phyloP scores from a whole-genome alignment of 2,329 filamentous ascomycete genomes.

The Hymenoscyphus linearis region DNA sequence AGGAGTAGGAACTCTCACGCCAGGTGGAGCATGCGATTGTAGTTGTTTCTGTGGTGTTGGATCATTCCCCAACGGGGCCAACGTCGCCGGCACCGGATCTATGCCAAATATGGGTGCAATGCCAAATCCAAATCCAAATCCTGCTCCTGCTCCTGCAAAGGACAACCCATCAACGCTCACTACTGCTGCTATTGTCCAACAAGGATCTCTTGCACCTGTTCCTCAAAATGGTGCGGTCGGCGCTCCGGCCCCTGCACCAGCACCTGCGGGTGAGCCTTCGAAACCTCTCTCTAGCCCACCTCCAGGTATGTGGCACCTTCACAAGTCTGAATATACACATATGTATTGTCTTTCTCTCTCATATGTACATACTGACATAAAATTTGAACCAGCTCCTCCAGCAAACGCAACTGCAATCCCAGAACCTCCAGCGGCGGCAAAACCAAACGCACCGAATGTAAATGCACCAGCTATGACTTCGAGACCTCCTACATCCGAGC shows the following conservation, averaged over 20 bases:
- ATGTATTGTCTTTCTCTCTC: no score
- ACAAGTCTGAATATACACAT: no score
- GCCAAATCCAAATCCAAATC: background rate
- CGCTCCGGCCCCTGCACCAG: background rate
- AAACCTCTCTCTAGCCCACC: background rate
- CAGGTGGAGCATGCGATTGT: conserved; percentile 21
- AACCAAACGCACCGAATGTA: background rate
- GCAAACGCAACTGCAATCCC: no score
- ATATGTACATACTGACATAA: no score
- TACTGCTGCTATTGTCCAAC: conserved; percentile 10
- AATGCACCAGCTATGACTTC: background rate
- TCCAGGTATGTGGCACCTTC: background rate
- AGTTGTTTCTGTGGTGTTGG: conserved; percentile 19
- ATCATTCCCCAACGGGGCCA: conserved; percentile 16
- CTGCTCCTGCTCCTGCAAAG: no score
- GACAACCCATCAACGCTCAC: background rate
- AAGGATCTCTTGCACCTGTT: background rate
- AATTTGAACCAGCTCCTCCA: no score
- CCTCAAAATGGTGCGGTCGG: background rate
- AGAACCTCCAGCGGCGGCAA: no score
- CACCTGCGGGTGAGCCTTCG: background rate
- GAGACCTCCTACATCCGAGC: background rate
- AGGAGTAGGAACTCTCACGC: conserved; percentile 13
- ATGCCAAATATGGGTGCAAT: background rate
- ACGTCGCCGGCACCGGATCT: background rate